Evolutionary conservation across 140 eudicot genomes (phyloP).

Genomic region (Oenanthe javanica): DNA sequence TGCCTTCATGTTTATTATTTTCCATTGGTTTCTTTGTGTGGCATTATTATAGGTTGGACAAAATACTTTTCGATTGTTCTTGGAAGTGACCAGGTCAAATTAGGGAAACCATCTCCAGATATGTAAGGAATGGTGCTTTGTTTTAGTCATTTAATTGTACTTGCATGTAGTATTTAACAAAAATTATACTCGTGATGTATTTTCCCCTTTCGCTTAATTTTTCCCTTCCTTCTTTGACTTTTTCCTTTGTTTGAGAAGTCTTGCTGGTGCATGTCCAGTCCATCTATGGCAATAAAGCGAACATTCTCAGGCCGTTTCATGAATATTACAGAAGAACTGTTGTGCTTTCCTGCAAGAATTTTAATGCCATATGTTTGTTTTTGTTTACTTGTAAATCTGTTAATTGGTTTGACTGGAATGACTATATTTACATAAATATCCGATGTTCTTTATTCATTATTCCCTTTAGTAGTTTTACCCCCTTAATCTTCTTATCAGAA

Average conservation of each 20-base stretch:
- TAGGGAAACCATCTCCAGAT: slow-evolving; percentile 92
- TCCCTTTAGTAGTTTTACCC: neutral
- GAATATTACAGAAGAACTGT: neutral
- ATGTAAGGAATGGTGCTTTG: slow-evolving; percentile 37
- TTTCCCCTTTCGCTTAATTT: neutral
- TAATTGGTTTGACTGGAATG: neutral
- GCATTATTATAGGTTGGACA: slow-evolving; percentile 52
- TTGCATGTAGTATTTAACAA: neutral
- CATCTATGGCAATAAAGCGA: neutral
- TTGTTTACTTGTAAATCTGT: neutral
- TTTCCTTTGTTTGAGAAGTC: neutral
- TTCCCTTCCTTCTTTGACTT: neutral
- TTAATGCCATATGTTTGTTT: neutral
- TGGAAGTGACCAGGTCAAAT: slow-evolving; percentile 80
- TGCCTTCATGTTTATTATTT: neutral
- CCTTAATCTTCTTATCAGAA: neutral
- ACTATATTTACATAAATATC: neutral
- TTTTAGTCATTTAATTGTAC: neutral
- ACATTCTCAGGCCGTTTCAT: neutral
- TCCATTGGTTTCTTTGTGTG: neutral
- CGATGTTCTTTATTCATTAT: neutral
- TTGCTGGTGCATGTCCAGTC: neutral
- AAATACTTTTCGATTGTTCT: slow-evolving; percentile 55
- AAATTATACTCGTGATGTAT: neutral
- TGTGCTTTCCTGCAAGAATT: neutral